Conservation (phyloP, 768 basidiomycete species). For the Rhodotorula taiwanensis region DNA sequence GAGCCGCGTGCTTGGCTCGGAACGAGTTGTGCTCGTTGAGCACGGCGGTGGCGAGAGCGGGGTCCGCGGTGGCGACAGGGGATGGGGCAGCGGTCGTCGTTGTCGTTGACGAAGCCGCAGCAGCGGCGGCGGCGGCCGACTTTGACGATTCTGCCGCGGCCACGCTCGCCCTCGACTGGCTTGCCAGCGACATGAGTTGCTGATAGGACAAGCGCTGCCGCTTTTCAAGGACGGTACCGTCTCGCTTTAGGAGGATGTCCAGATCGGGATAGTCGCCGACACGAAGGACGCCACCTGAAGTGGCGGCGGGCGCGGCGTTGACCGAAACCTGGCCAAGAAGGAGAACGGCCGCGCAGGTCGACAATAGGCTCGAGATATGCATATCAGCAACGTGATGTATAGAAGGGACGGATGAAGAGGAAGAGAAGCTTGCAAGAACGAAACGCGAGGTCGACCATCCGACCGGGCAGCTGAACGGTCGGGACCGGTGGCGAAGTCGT, state of each 20-base stretch:
- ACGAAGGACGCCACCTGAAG: background rate
- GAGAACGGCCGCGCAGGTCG: background rate
- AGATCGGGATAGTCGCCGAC: slow-evolving; percentile 7
- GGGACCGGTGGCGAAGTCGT: too few species aligned
- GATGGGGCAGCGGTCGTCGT: background rate
- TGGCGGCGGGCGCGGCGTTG: background rate
- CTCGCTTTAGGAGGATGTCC: background rate
- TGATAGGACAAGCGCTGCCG: background rate
- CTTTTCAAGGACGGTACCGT: background rate
- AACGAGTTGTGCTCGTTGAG: slow-evolving; percentile 59
- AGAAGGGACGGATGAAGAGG: background rate
- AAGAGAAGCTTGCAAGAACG: too few species aligned
- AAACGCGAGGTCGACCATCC: background rate
- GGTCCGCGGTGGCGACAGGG: background rate
- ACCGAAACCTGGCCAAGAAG: background rate
- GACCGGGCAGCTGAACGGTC: too few species aligned
- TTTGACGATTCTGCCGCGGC: too few species aligned
- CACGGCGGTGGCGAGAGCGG: slow-evolving; percentile 1
- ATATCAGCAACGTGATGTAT: background rate
- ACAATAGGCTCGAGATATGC: background rate
- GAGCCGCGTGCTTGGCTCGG: slow-evolving; percentile 61
- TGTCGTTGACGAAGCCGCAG: background rate
- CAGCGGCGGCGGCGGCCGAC: background rate
- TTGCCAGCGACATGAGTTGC: background rate
- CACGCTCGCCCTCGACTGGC: too few species aligned